Conservation (phyloP, 2,329 filamentous ascomycete species). For the Colletotrichum chrysophilum region DNA sequence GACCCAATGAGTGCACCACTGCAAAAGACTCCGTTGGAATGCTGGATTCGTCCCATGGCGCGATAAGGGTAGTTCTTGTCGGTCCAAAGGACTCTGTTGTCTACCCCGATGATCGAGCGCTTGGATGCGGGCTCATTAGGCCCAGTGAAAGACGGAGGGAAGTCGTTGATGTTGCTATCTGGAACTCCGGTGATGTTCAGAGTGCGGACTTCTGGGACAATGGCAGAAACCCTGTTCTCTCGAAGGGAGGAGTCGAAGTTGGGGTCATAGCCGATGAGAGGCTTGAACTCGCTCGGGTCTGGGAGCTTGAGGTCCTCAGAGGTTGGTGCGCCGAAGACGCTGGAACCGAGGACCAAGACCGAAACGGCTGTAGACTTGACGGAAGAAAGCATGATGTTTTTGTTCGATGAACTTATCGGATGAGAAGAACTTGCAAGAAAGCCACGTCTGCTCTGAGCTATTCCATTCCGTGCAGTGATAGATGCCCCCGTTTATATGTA, state of each 20-base stretch:
- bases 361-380: background rate
- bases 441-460: background rate
- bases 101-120: background rate
- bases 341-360: background rate
- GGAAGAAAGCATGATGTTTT: background rate
- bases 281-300: background rate
- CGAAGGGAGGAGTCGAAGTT: background rate
- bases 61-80: slow-evolving; percentile 13
- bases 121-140: background rate
- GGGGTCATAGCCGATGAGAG: background rate
- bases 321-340: background rate
- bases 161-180: background rate
- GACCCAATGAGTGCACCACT: slow-evolving; percentile 32
- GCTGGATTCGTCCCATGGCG: slow-evolving; percentile 24
- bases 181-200: background rate
- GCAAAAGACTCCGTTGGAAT: slow-evolving; percentile 27
- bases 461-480: fast-evolving
- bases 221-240: background rate
- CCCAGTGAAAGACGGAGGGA: background rate
- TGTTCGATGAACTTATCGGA: background rate
- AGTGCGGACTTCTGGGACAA: background rate
- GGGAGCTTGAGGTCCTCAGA: background rate
- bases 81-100: slow-evolving; percentile 8
- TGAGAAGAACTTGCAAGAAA: background rate
- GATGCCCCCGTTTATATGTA: background rate